A percentile compares a stretch with the other conserved stretches of the same genome.
Evolutionary conservation across 1,139 yeast species (phyloP).

Genomic region (Yamadazyma siamensis): DNA sequence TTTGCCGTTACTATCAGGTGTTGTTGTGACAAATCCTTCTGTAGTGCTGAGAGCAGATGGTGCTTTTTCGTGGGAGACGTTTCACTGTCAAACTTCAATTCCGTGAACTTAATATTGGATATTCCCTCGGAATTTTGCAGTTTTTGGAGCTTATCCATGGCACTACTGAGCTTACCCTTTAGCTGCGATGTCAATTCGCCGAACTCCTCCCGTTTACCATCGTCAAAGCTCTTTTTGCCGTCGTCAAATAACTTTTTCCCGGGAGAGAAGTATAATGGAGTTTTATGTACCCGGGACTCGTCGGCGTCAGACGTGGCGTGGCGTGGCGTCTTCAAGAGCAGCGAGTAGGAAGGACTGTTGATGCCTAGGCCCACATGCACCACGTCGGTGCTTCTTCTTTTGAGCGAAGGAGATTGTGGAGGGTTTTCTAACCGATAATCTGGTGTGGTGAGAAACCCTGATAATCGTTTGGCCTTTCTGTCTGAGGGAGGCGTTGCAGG

Average conservation of each 20-base stretch:
- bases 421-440: conserved; percentile 20
- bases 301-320: conserved; percentile 17
- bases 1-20: conserved; percentile 19
- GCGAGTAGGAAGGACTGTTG: conserved; percentile 1
- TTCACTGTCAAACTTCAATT: conserved; percentile 27
- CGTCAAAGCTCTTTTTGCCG: conserved; percentile 5
- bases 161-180: conserved; percentile 36
- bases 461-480: conserved; percentile 18
- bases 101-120: conserved; percentile 29
- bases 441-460: conserved; percentile 31
- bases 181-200: conserved; percentile 39
- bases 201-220: conserved; percentile 27
- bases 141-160: conserved; percentile 37
- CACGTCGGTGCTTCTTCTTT: conserved; percentile 24
- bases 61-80: conserved; percentile 28
- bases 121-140: conserved; percentile 15
- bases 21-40: conserved; percentile 11
- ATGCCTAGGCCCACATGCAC: too few relatives aligned
- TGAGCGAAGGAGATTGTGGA: conserved; percentile 41
- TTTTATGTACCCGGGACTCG: too few relatives aligned
- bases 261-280: conserved; percentile 42
- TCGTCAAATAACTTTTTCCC: conserved; percentile 30
- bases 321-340: conserved; percentile 5
- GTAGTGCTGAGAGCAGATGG: conserved; percentile 4
- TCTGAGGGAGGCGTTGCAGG: conserved; percentile 15